phyloP scores from a whole-genome alignment of 495 filamentous ascomycete genomes.

The Aspergillus bertholletiae region DNA sequence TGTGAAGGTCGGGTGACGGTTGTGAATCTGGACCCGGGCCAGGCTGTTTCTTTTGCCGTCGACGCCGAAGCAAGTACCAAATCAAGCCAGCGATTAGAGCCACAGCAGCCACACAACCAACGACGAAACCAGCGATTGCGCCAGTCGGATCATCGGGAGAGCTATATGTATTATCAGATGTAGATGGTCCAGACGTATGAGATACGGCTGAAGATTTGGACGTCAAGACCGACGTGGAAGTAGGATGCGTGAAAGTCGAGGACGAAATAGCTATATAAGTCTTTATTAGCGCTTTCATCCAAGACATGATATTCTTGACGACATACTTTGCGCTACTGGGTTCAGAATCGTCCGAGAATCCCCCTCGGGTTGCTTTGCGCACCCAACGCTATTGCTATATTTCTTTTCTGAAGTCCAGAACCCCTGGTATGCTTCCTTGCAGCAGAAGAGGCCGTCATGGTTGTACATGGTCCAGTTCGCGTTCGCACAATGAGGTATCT shows the following conservation, averaged over 20 bases:
- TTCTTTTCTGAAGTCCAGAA: background rate
- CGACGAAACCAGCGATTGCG: constrained; percentile 3
- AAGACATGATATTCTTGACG: background rate
- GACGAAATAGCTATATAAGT: background rate
- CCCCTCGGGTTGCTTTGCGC: background rate
- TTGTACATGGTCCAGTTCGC: background rate
- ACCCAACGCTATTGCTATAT: background rate
- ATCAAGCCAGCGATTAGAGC: background rate
- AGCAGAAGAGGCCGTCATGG: background rate
- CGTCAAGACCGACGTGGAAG: background rate
- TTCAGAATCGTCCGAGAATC: background rate
- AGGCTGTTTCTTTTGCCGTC: too few species aligned
- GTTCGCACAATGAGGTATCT: background rate
- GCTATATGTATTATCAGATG: background rate
- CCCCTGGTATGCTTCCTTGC: background rate
- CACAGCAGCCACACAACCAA: constrained; percentile 1
- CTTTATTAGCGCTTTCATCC: background rate
- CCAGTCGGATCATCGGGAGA: background rate
- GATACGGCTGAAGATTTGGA: background rate
- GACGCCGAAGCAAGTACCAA: background rate
- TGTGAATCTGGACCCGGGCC: too few species aligned
- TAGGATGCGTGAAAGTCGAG: too few species aligned
- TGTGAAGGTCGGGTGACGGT: too few species aligned
- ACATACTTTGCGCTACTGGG: background rate
- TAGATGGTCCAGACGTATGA: background rate